Conservation (phyloP, 73 alveolate species). For the Tetrahymena elliotti region DNA sequence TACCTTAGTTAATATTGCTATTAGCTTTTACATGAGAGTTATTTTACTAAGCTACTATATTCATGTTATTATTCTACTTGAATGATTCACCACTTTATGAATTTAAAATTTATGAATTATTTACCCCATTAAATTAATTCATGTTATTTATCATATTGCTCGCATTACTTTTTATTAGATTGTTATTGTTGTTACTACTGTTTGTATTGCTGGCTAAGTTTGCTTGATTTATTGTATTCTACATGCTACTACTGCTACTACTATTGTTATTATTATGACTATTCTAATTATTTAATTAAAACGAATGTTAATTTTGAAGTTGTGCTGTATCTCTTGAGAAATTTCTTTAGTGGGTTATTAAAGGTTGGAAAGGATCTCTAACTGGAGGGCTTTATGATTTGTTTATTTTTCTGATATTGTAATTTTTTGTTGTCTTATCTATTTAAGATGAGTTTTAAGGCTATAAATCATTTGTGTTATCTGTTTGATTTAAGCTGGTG, state of each 20-base stretch:
- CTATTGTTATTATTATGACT: background rate
- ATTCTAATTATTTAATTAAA: background rate
- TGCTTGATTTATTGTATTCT: background rate
- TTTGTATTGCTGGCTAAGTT: background rate
- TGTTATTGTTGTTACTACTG: background rate
- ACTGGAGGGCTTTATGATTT: background rate
- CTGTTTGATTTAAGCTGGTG: background rate
- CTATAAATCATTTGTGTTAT: background rate
- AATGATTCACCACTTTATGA: background rate
- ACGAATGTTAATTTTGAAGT: background rate
- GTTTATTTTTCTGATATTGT: background rate
- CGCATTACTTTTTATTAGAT: background rate
- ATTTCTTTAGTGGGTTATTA: background rate
- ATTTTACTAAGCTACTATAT: background rate
- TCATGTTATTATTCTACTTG: background rate
- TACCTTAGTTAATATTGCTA: background rate
- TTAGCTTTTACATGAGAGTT: background rate
- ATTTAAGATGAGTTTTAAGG: background rate
- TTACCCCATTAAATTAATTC: background rate
- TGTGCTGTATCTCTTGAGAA: background rate
- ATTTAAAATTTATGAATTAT: background rate
- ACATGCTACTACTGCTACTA: background rate
- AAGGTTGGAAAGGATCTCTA: background rate
- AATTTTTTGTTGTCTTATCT: background rate
- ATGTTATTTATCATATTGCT: background rate